These are phyloP conservation scores for Neonectria faginata DNA, from an alignment of 2,329 filamentous ascomycete species.

Conservation along the genomic window DNA sequence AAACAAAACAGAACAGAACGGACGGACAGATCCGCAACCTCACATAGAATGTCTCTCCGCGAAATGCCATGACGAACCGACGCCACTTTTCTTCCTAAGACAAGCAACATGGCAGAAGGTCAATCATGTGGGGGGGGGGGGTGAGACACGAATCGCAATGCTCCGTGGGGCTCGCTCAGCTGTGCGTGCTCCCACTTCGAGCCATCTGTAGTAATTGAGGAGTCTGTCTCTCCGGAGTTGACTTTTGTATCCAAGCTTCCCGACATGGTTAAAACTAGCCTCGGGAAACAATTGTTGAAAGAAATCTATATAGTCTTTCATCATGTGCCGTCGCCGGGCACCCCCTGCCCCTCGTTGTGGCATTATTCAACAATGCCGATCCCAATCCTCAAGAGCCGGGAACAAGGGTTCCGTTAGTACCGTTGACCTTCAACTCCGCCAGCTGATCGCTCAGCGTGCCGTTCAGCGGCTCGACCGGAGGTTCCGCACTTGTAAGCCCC, in stretches of 20 bases:
- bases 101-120: slow-evolving; percentile 1
- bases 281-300: slow-evolving; percentile 13
- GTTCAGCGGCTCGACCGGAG: slow-evolving; percentile 32
- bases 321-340: neutral
- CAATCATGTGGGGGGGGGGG: neutral
- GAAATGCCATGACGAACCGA: neutral
- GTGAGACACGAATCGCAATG: slow-evolving; percentile 1
- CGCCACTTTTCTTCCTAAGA: neutral
- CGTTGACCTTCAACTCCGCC: slow-evolving; percentile 40
- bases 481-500: slow-evolving; percentile 72
- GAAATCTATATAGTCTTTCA: neutral
- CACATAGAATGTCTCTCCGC: slow-evolving; percentile 2
- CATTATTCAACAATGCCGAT: slow-evolving; percentile 7
- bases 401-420: slow-evolving; percentile 19
- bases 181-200: neutral
- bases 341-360: slow-evolving; percentile 1
- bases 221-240: neutral
- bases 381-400: slow-evolving; percentile 19
- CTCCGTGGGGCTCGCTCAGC: neutral
- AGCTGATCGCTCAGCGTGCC: slow-evolving; percentile 36
- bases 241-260: slow-evolving; percentile 1
- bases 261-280: slow-evolving; percentile 3
- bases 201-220: neutral
- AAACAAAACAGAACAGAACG: neutral
- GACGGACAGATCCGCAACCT: neutral